These are phyloP conservation scores for Pisolithus tinctorius DNA, from an alignment of 768 basidiomycete species.

Conservation along the genomic window DNA sequence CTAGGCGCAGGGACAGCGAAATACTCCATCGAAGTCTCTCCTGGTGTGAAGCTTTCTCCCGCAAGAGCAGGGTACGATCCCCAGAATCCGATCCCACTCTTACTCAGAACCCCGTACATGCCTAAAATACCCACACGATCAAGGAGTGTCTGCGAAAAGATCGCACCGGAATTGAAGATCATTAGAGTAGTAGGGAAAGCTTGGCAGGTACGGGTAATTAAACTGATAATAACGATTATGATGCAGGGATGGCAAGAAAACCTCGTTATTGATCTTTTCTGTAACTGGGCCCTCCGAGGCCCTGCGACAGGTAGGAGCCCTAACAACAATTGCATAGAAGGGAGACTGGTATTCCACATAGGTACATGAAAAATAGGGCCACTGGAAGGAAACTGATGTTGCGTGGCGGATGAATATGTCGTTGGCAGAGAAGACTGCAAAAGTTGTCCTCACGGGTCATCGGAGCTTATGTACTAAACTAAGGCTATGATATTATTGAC, in stretches of 20 bases:
- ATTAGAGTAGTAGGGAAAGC: slow-evolving; percentile 4
- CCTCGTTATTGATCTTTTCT: too few relatives aligned
- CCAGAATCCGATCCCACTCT: slow-evolving; percentile 42
- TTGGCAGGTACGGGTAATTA: too few relatives aligned
- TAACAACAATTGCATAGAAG: slow-evolving; percentile 82
- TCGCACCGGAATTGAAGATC: not conserved
- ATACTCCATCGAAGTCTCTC: slow-evolving; percentile 48
- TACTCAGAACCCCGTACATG: too few relatives aligned
- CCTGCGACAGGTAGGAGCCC: not conserved
- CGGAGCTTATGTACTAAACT: too few relatives aligned
- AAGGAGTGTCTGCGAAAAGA: too few relatives aligned
- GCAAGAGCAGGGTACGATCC: slow-evolving; percentile 69
- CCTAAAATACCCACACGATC: too few relatives aligned
- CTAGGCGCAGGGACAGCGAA: slow-evolving; percentile 50
- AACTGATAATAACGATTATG: too few relatives aligned
- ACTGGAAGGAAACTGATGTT: not conserved
- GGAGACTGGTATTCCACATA: slow-evolving; percentile 64
- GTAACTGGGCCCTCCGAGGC: too few relatives aligned
- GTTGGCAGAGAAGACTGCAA: not conserved
- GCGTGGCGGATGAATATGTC: not conserved
- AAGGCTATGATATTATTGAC: too few relatives aligned
- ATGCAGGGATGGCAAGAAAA: too few relatives aligned
- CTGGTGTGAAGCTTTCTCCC: slow-evolving; percentile 29
- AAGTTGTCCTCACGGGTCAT: not conserved
- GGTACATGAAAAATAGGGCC: not conserved